phyloP scores from a whole-genome alignment of 83 land plant species.

The Larix sibirica region DNA sequence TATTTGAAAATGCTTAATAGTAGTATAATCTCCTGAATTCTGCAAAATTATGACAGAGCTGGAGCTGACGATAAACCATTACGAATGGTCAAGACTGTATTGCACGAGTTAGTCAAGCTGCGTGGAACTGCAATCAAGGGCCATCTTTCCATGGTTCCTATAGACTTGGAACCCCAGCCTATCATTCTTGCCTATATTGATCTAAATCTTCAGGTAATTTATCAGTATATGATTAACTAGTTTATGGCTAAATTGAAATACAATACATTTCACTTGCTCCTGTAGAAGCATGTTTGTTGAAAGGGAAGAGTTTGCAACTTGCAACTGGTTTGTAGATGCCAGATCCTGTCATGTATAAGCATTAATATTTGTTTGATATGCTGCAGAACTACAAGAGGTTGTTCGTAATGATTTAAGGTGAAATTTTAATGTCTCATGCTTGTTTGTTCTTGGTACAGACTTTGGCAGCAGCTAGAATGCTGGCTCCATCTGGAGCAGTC shows the following conservation, averaged over 20 bases:
- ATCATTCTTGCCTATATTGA: constrained; percentile 99
- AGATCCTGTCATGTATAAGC: too few species aligned
- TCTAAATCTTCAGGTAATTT: constrained; percentile 92
- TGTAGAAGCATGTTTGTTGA: background rate
- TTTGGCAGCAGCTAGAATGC: constrained; percentile 92
- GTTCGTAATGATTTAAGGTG: background rate
- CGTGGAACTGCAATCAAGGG: constrained; percentile 98
- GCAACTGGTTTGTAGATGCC: too few species aligned
- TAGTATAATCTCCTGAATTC: background rate
- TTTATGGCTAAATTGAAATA: background rate
- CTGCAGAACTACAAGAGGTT: background rate
- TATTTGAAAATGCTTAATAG: background rate
- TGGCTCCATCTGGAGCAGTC: constrained; percentile 76
- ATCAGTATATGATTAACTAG: background rate
- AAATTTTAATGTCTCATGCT: constrained; percentile 8
- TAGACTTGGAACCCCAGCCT: constrained; percentile 97
- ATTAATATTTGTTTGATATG: too few species aligned
- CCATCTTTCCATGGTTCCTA: constrained; percentile 98
- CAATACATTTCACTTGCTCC: background rate
- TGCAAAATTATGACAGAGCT: constrained; percentile 49
- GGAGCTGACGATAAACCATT: constrained; percentile 99
- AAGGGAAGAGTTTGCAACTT: background rate
- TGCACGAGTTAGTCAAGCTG: constrained; percentile 98
- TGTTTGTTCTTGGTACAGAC: constrained; percentile 47
- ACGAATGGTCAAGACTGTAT: constrained; percentile 98